A percentile compares a stretch with the other conserved stretches of the same genome.
Evolutionary conservation across 371 early-diverging fungal genomes (phyloP).

Genomic region (Rhizopus delemar): DNA sequence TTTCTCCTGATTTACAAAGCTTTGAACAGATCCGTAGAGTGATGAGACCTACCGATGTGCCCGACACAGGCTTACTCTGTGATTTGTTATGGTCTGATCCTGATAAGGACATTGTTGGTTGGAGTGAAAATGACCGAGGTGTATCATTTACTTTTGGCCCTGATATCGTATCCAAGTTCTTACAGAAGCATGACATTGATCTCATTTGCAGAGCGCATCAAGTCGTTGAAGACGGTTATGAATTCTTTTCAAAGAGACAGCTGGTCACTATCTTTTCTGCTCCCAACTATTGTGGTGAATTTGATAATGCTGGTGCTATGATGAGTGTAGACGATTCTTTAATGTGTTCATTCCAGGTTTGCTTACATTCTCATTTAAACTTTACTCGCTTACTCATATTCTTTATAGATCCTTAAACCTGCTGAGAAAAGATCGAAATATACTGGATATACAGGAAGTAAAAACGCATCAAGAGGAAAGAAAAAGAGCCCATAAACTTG

Average conservation of each 20-base stretch:
- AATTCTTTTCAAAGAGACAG: conserved; percentile 94
- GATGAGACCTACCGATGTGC: conserved; percentile 94
- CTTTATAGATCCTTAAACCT: conserved; percentile 38
- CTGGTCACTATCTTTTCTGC: conserved; percentile 97
- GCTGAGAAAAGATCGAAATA: conserved; percentile 40
- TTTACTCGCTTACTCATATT: background rate
- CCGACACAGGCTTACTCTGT: conserved; percentile 78
- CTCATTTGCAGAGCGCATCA: conserved; percentile 96
- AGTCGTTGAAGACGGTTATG: conserved; percentile 99
- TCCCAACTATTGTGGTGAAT: conserved; percentile 99
- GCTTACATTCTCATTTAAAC: background rate
- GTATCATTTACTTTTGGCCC: conserved; percentile 94
- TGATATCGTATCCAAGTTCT: conserved; percentile 83
- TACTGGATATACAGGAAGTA: conserved; percentile 16
- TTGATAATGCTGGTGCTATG: conserved; percentile 95
- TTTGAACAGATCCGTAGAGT: conserved; percentile 94
- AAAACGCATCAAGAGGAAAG: conserved; percentile 18
- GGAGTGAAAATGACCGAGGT: conserved; percentile 98
- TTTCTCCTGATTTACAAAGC: conserved; percentile 87
- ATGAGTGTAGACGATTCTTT: conserved; percentile 94
- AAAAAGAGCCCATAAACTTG: conserved; percentile 13
- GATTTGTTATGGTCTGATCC: conserved; percentile 93
- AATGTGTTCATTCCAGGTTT: conserved; percentile 85
- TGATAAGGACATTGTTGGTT: conserved; percentile 72
- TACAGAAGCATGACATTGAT: conserved; percentile 89